phyloP scores from a whole-genome alignment of 225 moss, liverwort and hornwort genomes.

The Pleurozium schreberi region DNA sequence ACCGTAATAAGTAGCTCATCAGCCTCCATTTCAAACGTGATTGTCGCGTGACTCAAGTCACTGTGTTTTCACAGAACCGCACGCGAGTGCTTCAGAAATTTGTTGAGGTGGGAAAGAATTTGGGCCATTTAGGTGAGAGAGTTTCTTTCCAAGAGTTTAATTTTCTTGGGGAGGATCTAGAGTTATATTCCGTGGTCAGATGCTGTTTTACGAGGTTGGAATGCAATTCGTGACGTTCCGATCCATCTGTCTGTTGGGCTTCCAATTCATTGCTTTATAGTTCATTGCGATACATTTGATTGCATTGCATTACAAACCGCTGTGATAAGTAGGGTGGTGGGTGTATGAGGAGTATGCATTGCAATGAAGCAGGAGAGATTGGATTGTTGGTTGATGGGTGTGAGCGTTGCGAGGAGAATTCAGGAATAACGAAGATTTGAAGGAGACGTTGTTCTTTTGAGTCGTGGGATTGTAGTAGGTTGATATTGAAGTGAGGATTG shows the following conservation, averaged over 20 bases:
- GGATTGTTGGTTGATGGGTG: neutral
- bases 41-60: neutral
- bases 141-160: neutral
- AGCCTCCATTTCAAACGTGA: neutral
- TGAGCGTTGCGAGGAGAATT: neutral
- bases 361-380: neutral
- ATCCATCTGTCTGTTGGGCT: neutral
- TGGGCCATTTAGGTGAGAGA: neutral
- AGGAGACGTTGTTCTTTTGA: neutral
- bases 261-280: neutral
- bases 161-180: neutral
- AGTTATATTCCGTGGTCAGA: neutral
- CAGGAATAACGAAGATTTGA: neutral
- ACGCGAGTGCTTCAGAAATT: neutral
- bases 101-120: neutral
- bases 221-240: neutral
- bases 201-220: neutral
- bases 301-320: neutral
- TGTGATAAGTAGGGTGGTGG: neutral
- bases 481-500: neutral
- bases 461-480: neutral
- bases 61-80: too few relatives aligned
- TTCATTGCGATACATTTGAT: neutral
- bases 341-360: neutral
- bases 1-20: too few relatives aligned